These are phyloP conservation scores for Populus hybrid DNA, from an alignment of 441 rosid genomes.

Conservation along the genomic window DNA sequence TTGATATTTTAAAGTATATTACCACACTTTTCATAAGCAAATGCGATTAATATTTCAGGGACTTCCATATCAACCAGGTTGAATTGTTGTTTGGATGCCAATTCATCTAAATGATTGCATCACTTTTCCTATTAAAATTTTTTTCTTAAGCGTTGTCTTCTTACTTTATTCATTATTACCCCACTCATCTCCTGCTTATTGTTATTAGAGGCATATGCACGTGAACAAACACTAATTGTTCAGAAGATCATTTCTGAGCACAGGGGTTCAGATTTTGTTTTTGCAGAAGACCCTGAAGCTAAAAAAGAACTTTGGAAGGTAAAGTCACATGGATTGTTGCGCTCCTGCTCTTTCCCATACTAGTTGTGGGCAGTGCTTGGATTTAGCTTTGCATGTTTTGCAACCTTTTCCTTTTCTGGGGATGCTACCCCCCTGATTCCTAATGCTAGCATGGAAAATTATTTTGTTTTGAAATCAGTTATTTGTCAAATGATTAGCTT, in stretches of 20 bases:
- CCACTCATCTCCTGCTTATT: slow-evolving; percentile 5
- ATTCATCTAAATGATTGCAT: not conserved
- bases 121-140: not conserved
- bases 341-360: not conserved
- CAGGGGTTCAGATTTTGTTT: slow-evolving; percentile 82
- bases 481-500: not conserved
- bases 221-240: slow-evolving; percentile 77
- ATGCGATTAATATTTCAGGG: not conserved
- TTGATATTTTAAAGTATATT: not conserved
- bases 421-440: not conserved
- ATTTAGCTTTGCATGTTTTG: not conserved
- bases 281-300: slow-evolving; percentile 77
- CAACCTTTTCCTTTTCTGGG: not conserved
- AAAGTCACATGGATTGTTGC: slow-evolving; percentile 13
- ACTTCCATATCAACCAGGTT: not conserved
- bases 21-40: not conserved
- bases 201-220: slow-evolving; percentile 74
- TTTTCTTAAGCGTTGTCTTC: not conserved
- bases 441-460: not conserved
- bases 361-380: not conserved
- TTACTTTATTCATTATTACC: not conserved
- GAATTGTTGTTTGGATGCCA: not conserved
- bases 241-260: slow-evolving; percentile 81
- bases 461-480: not conserved
- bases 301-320: slow-evolving; percentile 97